A percentile compares a stretch with the other conserved stretches of the same genome.
Evolutionary conservation across 2,329 filamentous ascomycete species (phyloP).

Genomic region (Fusarium sp.): DNA sequence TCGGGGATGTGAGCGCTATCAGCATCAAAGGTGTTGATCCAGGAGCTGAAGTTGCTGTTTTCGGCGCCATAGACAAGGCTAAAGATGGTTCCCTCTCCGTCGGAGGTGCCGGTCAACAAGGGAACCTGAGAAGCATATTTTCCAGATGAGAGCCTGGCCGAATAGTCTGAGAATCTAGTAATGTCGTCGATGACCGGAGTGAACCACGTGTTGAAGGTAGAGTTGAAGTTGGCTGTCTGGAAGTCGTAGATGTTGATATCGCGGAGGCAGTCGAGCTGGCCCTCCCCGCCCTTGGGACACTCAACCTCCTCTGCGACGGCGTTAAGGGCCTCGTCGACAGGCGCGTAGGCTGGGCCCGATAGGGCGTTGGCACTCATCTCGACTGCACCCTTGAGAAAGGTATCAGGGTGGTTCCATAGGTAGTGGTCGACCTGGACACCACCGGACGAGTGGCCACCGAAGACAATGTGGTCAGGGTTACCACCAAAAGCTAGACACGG

Average conservation of each 20-base stretch:
- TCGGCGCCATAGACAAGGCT: conserved; percentile 50
- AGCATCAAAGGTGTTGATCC: conserved; percentile 44
- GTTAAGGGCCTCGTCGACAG: conserved; percentile 51
- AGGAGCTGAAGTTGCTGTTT: conserved; percentile 43
- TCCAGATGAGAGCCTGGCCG: conserved; percentile 29
- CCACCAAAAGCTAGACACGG: conserved; percentile 53
- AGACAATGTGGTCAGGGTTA: conserved; percentile 57
- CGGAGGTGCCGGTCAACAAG: conserved; percentile 50
- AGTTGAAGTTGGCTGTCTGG: conserved; percentile 43
- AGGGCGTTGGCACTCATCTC: conserved; percentile 57
- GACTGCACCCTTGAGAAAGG: conserved; percentile 52
- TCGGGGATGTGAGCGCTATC: conserved; percentile 39
- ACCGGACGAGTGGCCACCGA: conserved; percentile 56
- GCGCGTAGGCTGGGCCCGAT: conserved; percentile 55
- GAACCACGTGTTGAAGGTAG: conserved; percentile 56
- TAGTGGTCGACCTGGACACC: conserved; percentile 55
- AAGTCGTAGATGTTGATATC: conserved; percentile 41
- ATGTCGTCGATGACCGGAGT: conserved; percentile 52
- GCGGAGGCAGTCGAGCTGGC: conserved; percentile 54
- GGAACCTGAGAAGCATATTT: conserved; percentile 51
- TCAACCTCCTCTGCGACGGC: conserved; percentile 52
- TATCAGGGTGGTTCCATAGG: conserved; percentile 54
- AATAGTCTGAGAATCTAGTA: conserved; percentile 50
- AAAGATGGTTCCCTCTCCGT: conserved; percentile 54
- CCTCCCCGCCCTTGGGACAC: conserved; percentile 46